These are phyloP conservation scores for Diaporthe velutina DNA, from an alignment of 2,329 filamentous ascomycete genomes.

Conservation along the genomic window DNA sequence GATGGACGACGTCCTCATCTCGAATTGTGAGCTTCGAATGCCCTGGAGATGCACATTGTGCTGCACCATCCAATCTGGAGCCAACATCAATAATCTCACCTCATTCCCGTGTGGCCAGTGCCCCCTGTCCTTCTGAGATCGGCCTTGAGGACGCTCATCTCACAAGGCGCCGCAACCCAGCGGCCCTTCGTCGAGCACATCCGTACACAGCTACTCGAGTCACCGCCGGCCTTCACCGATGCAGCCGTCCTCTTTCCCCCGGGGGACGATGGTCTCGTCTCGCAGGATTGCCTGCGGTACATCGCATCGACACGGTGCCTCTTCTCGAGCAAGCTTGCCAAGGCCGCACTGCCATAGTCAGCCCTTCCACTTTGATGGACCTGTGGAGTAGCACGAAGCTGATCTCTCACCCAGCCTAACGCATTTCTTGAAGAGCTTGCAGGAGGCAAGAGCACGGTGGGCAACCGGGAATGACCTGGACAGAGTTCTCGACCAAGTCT, in stretches of 20 bases:
- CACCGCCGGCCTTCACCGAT: conserved; percentile 41
- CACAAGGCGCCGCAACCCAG: conserved; percentile 48
- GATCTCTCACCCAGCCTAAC: conserved; percentile 43
- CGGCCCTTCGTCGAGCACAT: conserved; percentile 51
- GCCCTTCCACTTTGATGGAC: conserved; percentile 18
- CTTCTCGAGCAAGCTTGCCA: conserved; percentile 52
- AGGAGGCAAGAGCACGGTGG: conserved; percentile 43
- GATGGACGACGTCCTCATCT: conserved; percentile 58
- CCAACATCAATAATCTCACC: background rate
- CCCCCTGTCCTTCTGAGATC: conserved; percentile 50
- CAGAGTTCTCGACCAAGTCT: conserved; percentile 44
- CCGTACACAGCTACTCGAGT: conserved; percentile 45
- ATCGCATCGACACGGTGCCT: conserved; percentile 51
- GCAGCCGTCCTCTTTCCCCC: conserved; percentile 45
- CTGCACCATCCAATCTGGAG: background rate
- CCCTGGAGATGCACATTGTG: background rate
- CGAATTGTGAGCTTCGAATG: conserved; percentile 47
- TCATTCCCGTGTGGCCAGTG: conserved; percentile 41
- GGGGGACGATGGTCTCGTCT: conserved; percentile 40
- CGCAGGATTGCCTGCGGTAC: conserved; percentile 45
- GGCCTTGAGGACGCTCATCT: conserved; percentile 49
- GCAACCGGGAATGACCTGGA: conserved; percentile 42
- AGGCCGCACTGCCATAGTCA: conserved; percentile 49
- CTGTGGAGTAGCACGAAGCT: background rate
- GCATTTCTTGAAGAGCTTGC: conserved; percentile 44